phyloP scores from a whole-genome alignment of 2,329 filamentous ascomycete genomes.

The Fusarium guadeloupense region DNA sequence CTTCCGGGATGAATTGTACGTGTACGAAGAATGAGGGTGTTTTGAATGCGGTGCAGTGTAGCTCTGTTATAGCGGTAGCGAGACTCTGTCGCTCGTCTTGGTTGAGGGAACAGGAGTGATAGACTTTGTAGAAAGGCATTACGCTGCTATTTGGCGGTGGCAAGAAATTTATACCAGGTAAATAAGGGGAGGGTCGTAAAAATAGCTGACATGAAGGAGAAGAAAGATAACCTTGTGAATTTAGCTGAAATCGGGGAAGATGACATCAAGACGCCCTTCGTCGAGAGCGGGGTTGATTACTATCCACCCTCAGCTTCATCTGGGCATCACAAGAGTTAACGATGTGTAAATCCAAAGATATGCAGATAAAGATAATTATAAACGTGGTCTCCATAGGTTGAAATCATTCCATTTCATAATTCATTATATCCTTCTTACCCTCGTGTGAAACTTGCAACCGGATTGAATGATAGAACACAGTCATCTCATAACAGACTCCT shows the following conservation, averaged over 20 bases:
- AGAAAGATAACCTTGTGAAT: background rate
- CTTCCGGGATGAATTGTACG: slow-evolving; percentile 21
- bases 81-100: slow-evolving; percentile 12
- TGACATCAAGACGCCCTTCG: background rate
- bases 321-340: too few relatives aligned
- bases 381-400: too few relatives aligned
- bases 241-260: background rate
- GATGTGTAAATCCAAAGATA: too few relatives aligned
- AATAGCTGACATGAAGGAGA: background rate
- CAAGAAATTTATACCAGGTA: too few relatives aligned
- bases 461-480: background rate
- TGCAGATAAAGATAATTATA: too few relatives aligned
- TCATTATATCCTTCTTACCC: too few relatives aligned
- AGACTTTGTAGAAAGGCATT: slow-evolving; percentile 35
- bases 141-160: too few relatives aligned
- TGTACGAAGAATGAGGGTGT: slow-evolving; percentile 33
- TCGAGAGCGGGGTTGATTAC: background rate
- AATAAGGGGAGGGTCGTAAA: background rate
- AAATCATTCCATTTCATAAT: too few relatives aligned
- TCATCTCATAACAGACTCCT: background rate
- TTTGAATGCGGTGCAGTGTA: slow-evolving; percentile 26
- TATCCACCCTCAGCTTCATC: too few relatives aligned
- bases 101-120: slow-evolving; percentile 23
- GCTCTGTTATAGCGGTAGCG: slow-evolving; percentile 18
- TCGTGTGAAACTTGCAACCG: background rate